Conservation (phyloP, 1,284 basidiomycete genomes). For the Cryptococcus amylolentus region DNA sequence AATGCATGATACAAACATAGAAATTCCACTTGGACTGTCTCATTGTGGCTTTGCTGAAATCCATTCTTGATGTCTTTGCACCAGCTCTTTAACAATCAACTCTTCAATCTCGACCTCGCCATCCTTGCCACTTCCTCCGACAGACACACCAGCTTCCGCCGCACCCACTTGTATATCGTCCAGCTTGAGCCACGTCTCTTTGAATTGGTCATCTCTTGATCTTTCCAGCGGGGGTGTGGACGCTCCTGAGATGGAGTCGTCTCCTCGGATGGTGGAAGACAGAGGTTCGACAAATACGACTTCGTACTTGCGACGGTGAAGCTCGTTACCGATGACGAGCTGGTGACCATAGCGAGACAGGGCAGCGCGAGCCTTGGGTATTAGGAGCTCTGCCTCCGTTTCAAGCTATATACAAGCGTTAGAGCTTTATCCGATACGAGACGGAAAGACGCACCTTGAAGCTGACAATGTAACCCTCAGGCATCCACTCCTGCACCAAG, state of each 20-base stretch:
- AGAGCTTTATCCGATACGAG: not conserved
- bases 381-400: slow-evolving; percentile 75
- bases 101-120: slow-evolving; percentile 73
- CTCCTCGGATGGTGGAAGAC: not conserved
- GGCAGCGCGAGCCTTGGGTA: slow-evolving; percentile 85
- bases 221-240: slow-evolving; percentile 25
- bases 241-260: not conserved
- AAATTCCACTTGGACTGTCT: not conserved
- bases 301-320: slow-evolving; percentile 81
- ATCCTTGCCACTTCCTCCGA: slow-evolving; percentile 28
- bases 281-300: slow-evolving; percentile 74
- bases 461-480: slow-evolving; percentile 86
- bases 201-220: slow-evolving; percentile 47
- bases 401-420: slow-evolving; percentile 66
- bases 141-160: not conserved
- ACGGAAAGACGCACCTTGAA: slow-evolving; percentile 71
- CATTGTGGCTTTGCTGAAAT: slow-evolving; percentile 30
- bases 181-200: slow-evolving; percentile 72
- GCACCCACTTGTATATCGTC: slow-evolving; percentile 49
- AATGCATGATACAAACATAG: slow-evolving; percentile 1
- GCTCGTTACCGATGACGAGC: slow-evolving; percentile 92
- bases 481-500: slow-evolving; percentile 89
- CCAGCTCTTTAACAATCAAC: slow-evolving; percentile 75
- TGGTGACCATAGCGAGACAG: slow-evolving; percentile 94
- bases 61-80: slow-evolving; percentile 71